Percentiles rank a stretch among this genome's conserved stretches.
These are phyloP conservation scores for Nothophaeocryptopus gaeumannii DNA, from an alignment of 2,329 filamentous ascomycete species.

Conservation along the genomic window DNA sequence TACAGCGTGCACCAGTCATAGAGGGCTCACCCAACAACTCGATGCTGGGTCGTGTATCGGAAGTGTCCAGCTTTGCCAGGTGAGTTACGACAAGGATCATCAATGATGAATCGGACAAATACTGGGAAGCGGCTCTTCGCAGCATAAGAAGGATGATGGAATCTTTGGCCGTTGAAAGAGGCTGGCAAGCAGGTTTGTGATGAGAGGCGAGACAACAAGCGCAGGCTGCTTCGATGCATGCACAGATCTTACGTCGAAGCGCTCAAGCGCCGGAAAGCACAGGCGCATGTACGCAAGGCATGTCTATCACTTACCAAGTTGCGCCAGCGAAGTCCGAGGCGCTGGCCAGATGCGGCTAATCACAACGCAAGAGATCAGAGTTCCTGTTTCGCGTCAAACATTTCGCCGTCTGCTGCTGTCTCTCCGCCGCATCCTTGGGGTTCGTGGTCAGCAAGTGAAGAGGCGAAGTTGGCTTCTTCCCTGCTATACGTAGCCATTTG, in stretches of 20 bases:
- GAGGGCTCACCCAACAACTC: constrained; percentile 4
- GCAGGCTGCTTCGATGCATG: no score
- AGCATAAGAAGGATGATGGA: no score
- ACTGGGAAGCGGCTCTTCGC: no score
- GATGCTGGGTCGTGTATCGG: background rate
- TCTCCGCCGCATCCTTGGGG: background rate
- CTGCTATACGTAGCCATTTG: background rate
- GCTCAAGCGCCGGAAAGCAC: constrained; percentile 3
- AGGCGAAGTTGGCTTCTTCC: background rate
- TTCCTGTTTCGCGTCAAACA: background rate
- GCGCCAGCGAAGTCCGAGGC: constrained; percentile 3
- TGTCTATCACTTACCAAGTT: background rate
- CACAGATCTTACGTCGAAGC: background rate
- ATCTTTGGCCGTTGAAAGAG: no score
- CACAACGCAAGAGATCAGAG: constrained; percentile 1
- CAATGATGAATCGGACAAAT: no score
- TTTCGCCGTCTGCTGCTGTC: background rate
- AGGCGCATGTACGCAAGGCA: constrained; percentile 2
- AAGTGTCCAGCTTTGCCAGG: constrained; percentile 5
- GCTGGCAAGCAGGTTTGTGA: no score
- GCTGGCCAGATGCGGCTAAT: constrained; percentile 4
- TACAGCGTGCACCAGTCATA: constrained; percentile 6
- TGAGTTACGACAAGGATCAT: no score
- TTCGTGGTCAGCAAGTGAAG: no score
- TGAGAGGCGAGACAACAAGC: no score